Evolutionary conservation across 1,139 yeast species (phyloP).

Genomic region (Chernovozyma sophiae-reginae): DNA sequence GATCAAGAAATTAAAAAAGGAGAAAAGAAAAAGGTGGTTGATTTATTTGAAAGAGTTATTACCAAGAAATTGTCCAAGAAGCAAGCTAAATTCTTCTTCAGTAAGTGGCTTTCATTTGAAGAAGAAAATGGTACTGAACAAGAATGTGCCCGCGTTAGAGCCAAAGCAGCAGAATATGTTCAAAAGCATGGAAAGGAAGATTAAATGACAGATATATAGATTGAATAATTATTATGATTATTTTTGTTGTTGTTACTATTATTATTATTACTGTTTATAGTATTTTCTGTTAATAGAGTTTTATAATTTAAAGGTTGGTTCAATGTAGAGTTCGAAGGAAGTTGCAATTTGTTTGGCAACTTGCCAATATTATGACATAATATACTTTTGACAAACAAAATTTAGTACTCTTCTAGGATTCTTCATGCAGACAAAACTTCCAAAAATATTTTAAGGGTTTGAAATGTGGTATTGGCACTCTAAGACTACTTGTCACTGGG

Average conservation of each 20-base stretch:
- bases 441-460: too few species aligned
- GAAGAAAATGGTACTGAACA: conserved; percentile 65
- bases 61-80: conserved; percentile 71
- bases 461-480: too few species aligned
- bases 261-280: conserved; percentile 5
- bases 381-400: too few species aligned
- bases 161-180: conserved; percentile 82
- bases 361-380: too few species aligned
- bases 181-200: conserved; percentile 17
- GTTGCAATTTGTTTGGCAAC: too few species aligned
- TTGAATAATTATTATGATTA: too few species aligned
- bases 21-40: conserved; percentile 63
- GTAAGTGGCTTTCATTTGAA: conserved; percentile 84
- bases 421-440: too few species aligned
- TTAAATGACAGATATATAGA: conserved; percentile 5
- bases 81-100: conserved; percentile 93
- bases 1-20: conserved; percentile 80
- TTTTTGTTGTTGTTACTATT: too few species aligned
- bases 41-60: conserved; percentile 76
- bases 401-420: too few species aligned
- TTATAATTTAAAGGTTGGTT: too few species aligned
- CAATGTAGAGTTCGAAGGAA: too few species aligned
- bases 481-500: too few species aligned
- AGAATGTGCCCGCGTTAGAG: conserved; percentile 79
- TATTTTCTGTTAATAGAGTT: conserved; percentile 6